Evolutionary conservation across 2,329 filamentous ascomycete species (phyloP).

Genomic region (Clarireedia paspali): DNA sequence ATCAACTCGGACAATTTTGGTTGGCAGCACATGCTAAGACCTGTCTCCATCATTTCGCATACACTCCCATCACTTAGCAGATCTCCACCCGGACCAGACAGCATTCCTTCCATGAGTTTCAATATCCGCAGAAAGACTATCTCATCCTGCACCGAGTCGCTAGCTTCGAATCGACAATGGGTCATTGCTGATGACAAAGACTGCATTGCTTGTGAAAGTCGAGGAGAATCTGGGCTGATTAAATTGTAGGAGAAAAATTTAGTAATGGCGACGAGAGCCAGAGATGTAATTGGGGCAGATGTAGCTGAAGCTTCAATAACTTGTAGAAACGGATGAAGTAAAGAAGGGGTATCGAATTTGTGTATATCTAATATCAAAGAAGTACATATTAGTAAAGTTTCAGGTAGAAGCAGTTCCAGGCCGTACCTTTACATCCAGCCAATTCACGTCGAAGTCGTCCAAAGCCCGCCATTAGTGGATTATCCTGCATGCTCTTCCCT

Average conservation of each 20-base stretch:
- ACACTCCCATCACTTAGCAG: conserved; percentile 97
- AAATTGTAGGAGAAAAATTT: conserved; percentile 97
- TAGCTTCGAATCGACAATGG: conserved; percentile 95
- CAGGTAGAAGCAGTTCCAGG: background rate
- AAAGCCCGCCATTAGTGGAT: conserved; percentile 92
- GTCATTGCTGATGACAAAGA: conserved; percentile 90
- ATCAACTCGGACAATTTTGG: conserved; percentile 84
- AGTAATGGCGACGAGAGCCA: conserved; percentile 85
- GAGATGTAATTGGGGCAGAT: conserved; percentile 89
- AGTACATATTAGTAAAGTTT: conserved; percentile 22
- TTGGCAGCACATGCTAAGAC: conserved; percentile 94
- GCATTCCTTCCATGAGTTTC: conserved; percentile 97
- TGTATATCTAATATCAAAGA: conserved; percentile 58
- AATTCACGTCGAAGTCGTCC: conserved; percentile 82
- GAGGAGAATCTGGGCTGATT: conserved; percentile 74
- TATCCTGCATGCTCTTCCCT: conserved; percentile 95
- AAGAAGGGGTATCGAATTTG: conserved; percentile 78
- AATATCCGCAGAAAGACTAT: conserved; percentile 91
- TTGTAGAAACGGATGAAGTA: conserved; percentile 90
- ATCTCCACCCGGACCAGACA: conserved; percentile 85
- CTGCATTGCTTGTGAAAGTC: conserved; percentile 88
- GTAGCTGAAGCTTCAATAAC: conserved; percentile 96
- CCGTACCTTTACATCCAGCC: conserved; percentile 69
- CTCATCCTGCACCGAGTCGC: conserved; percentile 89
- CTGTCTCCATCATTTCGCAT: conserved; percentile 99